phyloP scores from a whole-genome alignment of 495 filamentous ascomycete species.

The Immersiella caudata region DNA sequence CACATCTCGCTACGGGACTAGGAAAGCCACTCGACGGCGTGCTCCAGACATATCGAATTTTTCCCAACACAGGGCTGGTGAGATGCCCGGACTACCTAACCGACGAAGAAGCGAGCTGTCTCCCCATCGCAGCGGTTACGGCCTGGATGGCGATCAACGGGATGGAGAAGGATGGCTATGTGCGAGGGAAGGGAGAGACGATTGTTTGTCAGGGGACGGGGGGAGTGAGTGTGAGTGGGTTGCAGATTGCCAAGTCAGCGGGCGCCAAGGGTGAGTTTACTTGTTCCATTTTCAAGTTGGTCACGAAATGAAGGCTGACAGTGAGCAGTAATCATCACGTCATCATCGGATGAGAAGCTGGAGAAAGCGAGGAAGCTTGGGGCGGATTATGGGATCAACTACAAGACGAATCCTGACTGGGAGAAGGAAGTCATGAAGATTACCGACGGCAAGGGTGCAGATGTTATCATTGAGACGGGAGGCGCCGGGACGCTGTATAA shows the following conservation, averaged over 20 bases:
- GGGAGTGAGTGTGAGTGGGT: slow-evolving; percentile 34
- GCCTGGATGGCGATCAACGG: slow-evolving; percentile 52
- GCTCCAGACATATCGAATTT: slow-evolving; percentile 48
- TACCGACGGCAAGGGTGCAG: slow-evolving; percentile 37
- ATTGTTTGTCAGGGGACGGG: slow-evolving; percentile 53
- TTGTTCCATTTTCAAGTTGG: not conserved
- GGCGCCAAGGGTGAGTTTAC: slow-evolving; percentile 21
- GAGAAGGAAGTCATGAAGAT: slow-evolving; percentile 30
- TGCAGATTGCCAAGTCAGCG: slow-evolving; percentile 28
- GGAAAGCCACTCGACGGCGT: slow-evolving; percentile 44
- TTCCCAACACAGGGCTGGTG: slow-evolving; percentile 42
- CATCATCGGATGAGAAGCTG: slow-evolving; percentile 41
- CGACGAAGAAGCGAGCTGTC: slow-evolving; percentile 45
- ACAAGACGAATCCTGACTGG: slow-evolving; percentile 27
- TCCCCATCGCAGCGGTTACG: slow-evolving; percentile 50
- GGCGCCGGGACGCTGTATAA: slow-evolving; percentile 27
- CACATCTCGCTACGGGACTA: slow-evolving; percentile 40
- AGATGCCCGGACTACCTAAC: slow-evolving; percentile 43
- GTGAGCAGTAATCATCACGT: slow-evolving; percentile 41
- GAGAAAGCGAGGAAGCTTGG: not conserved
- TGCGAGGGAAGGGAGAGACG: slow-evolving; percentile 34
- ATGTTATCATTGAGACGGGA: slow-evolving; percentile 30
- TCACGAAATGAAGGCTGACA: not conserved
- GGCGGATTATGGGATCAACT: slow-evolving; percentile 30
- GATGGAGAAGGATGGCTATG: slow-evolving; percentile 45